Evolutionary conservation across 2,329 filamentous ascomycete species (phyloP).

Genomic region (Rhynchosporium agropyri): DNA sequence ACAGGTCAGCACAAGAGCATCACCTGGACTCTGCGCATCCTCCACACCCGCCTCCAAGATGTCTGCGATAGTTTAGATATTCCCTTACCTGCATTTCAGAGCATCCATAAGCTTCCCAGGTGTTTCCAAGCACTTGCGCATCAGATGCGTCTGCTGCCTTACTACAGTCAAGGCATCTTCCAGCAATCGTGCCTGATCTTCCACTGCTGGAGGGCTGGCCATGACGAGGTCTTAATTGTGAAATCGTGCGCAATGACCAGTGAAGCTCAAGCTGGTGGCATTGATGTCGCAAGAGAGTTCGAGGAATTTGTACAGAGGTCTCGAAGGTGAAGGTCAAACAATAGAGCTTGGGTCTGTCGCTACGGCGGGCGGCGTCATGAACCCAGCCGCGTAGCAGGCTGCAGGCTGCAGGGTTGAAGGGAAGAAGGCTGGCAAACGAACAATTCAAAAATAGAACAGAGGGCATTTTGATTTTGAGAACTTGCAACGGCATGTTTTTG

Average conservation of each 20-base stretch:
- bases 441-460: background rate
- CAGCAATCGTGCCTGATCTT: constrained; percentile 88
- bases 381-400: constrained; percentile 25
- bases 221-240: constrained; percentile 42
- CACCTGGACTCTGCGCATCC: constrained; percentile 16
- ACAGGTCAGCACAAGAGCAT: constrained; percentile 38
- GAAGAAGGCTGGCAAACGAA: constrained; percentile 14
- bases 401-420: background rate
- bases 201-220: constrained; percentile 63
- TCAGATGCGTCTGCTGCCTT: constrained; percentile 93
- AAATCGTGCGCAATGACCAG: constrained; percentile 34
- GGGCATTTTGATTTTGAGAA: background rate
- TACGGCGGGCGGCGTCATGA: constrained; percentile 29
- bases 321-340: constrained; percentile 15
- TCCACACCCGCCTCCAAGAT: constrained; percentile 22
- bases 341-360: constrained; percentile 20
- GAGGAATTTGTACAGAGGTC: constrained; percentile 22
- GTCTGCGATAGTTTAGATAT: constrained; percentile 10
- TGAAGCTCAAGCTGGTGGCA: constrained; percentile 36
- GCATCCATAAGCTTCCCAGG: constrained; percentile 99
- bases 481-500: background rate
- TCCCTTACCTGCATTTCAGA: constrained; percentile 92
- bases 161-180: constrained; percentile 97
- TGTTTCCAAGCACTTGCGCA: constrained; percentile 97
- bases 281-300: constrained; percentile 30